Percentiles rank a stretch among this genome's conserved stretches.
Evolutionary conservation across 2,329 filamentous ascomycete species (phyloP).

Genomic region (Lojkania enalia): DNA sequence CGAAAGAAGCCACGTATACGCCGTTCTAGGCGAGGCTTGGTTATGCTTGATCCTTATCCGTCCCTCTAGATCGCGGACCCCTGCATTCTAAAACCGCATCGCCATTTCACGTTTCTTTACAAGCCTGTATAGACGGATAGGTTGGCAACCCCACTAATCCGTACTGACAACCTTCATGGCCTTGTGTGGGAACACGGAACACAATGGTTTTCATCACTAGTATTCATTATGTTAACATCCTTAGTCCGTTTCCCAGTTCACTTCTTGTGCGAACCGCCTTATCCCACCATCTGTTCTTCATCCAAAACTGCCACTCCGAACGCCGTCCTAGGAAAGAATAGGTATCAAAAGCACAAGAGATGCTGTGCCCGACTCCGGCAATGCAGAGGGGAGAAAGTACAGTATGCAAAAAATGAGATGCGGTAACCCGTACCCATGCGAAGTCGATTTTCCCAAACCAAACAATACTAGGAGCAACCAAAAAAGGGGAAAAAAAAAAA

Average conservation of each 20-base stretch:
- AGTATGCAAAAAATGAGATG: conserved; percentile 15
- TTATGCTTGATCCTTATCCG: no score
- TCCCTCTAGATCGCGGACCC: no score
- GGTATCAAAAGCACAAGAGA: conserved; percentile 31
- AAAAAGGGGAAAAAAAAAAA: conserved; percentile 24
- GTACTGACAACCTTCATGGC: no score
- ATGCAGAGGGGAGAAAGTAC: conserved; percentile 31
- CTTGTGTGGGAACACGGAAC: no score
- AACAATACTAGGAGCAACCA: conserved; percentile 23
- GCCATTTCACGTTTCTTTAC: no score
- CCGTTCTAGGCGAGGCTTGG: no score
- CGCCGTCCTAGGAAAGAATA: conserved; percentile 16
- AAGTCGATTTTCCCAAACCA: not conserved
- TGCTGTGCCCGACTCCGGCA: conserved; percentile 30
- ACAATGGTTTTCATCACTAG: no score
- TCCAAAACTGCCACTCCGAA: conserved; percentile 7
- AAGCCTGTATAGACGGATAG: no score
- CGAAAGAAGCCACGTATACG: no score
- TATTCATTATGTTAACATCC: conserved; percentile 23
- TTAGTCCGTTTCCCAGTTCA: conserved; percentile 9
- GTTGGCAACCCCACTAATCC: no score
- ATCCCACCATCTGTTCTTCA: conserved; percentile 1
- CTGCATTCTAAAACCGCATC: no score
- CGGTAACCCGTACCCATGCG: conserved; percentile 29
- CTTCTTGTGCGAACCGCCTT: not conserved